A percentile compares a stretch with the other conserved stretches of the same genome.
Conservation (phyloP, 768 basidiomycete species). For the Naganishia vishniacii region DNA sequence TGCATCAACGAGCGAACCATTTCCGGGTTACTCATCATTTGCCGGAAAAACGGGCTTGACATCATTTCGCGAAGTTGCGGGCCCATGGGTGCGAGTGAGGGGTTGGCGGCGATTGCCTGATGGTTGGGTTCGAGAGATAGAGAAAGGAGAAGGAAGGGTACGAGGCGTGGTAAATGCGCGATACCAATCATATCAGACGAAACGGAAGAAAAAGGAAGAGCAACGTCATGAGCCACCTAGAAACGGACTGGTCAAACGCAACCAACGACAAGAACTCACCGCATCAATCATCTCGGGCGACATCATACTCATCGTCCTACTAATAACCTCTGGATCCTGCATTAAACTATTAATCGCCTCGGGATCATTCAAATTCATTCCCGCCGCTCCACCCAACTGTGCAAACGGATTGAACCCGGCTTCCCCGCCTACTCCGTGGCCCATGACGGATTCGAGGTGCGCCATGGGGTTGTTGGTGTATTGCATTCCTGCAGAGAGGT, state of each 20-base stretch:
- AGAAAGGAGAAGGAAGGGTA: background rate
- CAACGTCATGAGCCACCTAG: too few relatives aligned
- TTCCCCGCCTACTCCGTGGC: constrained; percentile 57
- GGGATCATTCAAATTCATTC: constrained; percentile 73
- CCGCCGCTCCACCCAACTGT: constrained; percentile 63
- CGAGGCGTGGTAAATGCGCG: too few relatives aligned
- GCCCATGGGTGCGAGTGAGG: constrained; percentile 66
- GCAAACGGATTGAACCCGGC: constrained; percentile 76
- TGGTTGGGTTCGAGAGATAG: background rate
- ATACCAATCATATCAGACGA: too few relatives aligned
- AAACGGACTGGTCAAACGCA: background rate
- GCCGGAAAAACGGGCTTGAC: constrained; percentile 64
- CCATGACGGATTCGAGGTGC: constrained; percentile 69
- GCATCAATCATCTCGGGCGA: constrained; percentile 84
- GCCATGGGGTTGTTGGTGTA: constrained; percentile 73
- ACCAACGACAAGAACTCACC: constrained; percentile 31
- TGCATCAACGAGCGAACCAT: constrained; percentile 23
- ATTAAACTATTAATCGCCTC: constrained; percentile 89
- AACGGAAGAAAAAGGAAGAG: background rate
- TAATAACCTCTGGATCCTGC: constrained; percentile 71
- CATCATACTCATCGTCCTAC: constrained; percentile 61
- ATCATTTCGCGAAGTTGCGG: constrained; percentile 75
- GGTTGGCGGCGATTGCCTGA: constrained; percentile 67
- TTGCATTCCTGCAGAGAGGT: constrained; percentile 88
- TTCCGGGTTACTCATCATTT: constrained; percentile 53